Base-by-base conservation (phyloP, 2,329 filamentous ascomycete species). In the Aspergillus sp. region DNA sequence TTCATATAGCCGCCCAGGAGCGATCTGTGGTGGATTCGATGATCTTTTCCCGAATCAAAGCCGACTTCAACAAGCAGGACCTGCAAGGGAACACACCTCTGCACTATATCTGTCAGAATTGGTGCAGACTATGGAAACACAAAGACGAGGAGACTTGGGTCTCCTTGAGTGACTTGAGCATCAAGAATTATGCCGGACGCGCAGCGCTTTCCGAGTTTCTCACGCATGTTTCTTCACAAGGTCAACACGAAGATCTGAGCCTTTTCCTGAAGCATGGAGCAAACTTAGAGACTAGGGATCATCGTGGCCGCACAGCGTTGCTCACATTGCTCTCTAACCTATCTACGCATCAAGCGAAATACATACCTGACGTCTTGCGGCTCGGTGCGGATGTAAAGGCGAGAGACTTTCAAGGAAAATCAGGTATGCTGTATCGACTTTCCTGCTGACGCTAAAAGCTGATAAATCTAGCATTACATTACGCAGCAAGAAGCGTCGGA, bases 381-480 rank as follows among this genome's bases (percentile, higher is more conserved):
- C 50, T 26, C 16, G 53, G 57, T n/a, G 57, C 57, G 10, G 36
- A 42, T 59, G 36, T 42, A 18, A 31, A 32, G n/a, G 46, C 57
- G 1, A 56, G 20, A 18, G 53, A 59, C 31, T 59, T 55, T 20
- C 45, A 56, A 32, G 47, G 47, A 18, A 59, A 52, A 45, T 46
- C 52, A 2, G 50, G 57, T 58, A 52, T 22, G 52, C 24, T 36
- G 2, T n/a, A 29, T 42, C 16, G 4, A 6, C 2, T 24, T 18
- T 2, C 18, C 47, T 36, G 22, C 29, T n/a, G 39, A 12, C 45
- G n/a, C 18, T 6, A 22, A 22, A 18, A 12, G 9, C n/a, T 16
- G 16, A n/a, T 18, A 3, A 16, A 29, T 18, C 26, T 22, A 26
- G 16, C 29, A 6, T 26, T 14, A 9, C 50, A 32, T 24, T 49